A percentile compares a stretch with the other conserved stretches of the same genome.
Conservation (phyloP, 192 early-diverging fungal species). For the Spizellomyces punctatus region DNA sequence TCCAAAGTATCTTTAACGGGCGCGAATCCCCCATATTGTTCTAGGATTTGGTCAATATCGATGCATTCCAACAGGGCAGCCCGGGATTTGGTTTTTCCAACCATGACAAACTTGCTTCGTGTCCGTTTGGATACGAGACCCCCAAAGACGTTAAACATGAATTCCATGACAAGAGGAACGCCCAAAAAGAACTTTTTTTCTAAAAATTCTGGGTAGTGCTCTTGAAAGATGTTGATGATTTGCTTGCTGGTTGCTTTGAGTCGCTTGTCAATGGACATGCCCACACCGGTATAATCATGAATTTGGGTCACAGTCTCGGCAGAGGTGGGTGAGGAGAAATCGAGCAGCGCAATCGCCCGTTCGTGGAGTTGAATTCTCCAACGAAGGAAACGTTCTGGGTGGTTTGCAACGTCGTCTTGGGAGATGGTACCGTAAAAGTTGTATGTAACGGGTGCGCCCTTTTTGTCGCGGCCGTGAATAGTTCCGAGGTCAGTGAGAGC, state of each 20-base stretch:
- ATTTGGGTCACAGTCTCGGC: slow-evolving; percentile 18
- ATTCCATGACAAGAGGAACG: slow-evolving; percentile 33
- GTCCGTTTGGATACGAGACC: slow-evolving; percentile 28
- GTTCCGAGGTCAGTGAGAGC: slow-evolving; percentile 17
- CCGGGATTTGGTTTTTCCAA: not conserved
- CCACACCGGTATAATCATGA: slow-evolving; percentile 33
- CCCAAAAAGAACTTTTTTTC: slow-evolving; percentile 40
- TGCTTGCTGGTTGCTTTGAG: slow-evolving; percentile 39
- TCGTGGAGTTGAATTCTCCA: slow-evolving; percentile 44
- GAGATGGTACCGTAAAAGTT: slow-evolving; percentile 33
- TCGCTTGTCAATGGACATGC: slow-evolving; percentile 16
- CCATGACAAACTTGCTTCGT: slow-evolving; percentile 31
- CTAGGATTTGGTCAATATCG: not conserved
- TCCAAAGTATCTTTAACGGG: not conserved
- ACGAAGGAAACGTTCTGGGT: slow-evolving; percentile 35
- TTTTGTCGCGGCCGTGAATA: slow-evolving; percentile 27
- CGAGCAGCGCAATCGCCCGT: slow-evolving; percentile 35
- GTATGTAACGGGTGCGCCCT: slow-evolving; percentile 34
- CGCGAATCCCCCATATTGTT: slow-evolving; percentile 3
- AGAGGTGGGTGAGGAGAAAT: slow-evolving; percentile 16
- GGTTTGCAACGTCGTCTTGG: slow-evolving; percentile 17
- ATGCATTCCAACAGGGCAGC: slow-evolving; percentile 13
- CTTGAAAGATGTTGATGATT: slow-evolving; percentile 39
- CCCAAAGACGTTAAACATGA: slow-evolving; percentile 30
- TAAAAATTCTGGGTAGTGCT: slow-evolving; percentile 43